Evolutionary conservation across 192 early-diverging fungal genomes (phyloP).

Genomic region (Linnemannia schmuckeri): DNA sequence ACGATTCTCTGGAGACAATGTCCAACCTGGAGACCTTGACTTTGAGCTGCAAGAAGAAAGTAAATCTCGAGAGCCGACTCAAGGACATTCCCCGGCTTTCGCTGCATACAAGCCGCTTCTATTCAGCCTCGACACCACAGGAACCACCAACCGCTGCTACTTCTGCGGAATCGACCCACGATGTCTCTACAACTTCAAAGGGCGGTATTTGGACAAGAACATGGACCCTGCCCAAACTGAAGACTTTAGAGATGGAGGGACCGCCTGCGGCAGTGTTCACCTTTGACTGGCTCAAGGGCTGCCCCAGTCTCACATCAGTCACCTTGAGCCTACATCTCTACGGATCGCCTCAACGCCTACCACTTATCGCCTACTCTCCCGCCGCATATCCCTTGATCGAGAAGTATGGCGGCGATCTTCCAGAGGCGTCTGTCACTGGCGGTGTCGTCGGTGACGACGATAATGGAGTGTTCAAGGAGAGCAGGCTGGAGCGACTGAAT

Average conservation of each 20-base stretch:
- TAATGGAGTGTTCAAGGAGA: neutral
- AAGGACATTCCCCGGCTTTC: neutral
- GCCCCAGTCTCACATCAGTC: conserved; percentile 4
- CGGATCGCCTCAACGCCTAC: neutral
- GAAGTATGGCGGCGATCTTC: neutral
- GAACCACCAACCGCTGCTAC: neutral
- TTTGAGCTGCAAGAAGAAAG: neutral
- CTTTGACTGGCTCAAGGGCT: conserved; percentile 17
- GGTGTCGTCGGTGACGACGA: neutral
- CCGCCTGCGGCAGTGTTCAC: conserved; percentile 9
- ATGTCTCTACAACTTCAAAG: neutral
- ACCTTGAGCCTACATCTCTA: neutral
- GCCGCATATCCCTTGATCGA: neutral
- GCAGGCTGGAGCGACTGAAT: neutral
- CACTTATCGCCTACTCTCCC: neutral
- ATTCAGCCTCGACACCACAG: neutral
- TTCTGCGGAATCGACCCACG: neutral
- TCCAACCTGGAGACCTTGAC: neutral
- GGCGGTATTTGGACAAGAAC: neutral
- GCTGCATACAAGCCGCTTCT: neutral
- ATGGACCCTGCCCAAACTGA: conserved; percentile 20
- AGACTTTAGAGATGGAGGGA: neutral
- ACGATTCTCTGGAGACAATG: conserved; percentile 25
- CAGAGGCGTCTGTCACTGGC: too few species aligned
- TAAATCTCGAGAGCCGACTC: neutral